phyloP scores from a whole-genome alignment of 768 basidiomycete genomes.

The Russula lepida region DNA sequence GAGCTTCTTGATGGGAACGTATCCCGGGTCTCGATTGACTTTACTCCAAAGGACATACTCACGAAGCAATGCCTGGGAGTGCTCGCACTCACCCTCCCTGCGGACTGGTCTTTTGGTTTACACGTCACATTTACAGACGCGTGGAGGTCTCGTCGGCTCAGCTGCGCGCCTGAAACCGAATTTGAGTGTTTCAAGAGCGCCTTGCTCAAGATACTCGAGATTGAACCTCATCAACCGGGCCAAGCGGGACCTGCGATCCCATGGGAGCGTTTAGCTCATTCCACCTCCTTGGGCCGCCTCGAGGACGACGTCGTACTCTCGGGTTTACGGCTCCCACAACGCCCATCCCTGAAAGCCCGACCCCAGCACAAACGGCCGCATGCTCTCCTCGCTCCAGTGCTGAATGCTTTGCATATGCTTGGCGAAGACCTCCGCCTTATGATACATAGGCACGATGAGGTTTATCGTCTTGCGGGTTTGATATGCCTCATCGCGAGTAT shows the following conservation, averaged over 20 bases:
- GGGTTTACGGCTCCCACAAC: conserved; percentile 33
- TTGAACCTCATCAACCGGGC: conserved; percentile 17
- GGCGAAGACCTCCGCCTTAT: conserved; percentile 61
- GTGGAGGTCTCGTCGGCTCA: conserved; percentile 45
- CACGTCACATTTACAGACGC: conserved; percentile 47
- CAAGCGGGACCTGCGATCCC: conserved; percentile 20
- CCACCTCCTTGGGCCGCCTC: conserved; percentile 40
- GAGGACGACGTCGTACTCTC: conserved; percentile 52
- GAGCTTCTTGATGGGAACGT: conserved; percentile 43
- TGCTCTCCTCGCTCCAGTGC: conserved; percentile 44
- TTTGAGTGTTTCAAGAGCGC: conserved; percentile 50
- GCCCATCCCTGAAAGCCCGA: neutral
- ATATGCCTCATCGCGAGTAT: conserved; percentile 54
- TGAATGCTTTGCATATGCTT: conserved; percentile 73
- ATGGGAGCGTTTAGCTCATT: conserved; percentile 44
- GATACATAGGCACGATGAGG: conserved; percentile 45
- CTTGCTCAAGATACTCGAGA: conserved; percentile 41
- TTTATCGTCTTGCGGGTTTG: conserved; percentile 51
- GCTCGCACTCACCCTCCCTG: conserved; percentile 53
- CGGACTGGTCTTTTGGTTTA: conserved; percentile 45
- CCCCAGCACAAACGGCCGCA: conserved; percentile 29
- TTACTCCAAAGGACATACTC: conserved; percentile 47
- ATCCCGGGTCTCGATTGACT: conserved; percentile 43
- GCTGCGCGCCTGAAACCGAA: conserved; percentile 39
- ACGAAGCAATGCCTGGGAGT: conserved; percentile 52